Percentiles rank a stretch among this genome's conserved stretches.
Conservation (phyloP, 2,329 filamentous ascomycete species). For the Ophiostoma quercus region DNA sequence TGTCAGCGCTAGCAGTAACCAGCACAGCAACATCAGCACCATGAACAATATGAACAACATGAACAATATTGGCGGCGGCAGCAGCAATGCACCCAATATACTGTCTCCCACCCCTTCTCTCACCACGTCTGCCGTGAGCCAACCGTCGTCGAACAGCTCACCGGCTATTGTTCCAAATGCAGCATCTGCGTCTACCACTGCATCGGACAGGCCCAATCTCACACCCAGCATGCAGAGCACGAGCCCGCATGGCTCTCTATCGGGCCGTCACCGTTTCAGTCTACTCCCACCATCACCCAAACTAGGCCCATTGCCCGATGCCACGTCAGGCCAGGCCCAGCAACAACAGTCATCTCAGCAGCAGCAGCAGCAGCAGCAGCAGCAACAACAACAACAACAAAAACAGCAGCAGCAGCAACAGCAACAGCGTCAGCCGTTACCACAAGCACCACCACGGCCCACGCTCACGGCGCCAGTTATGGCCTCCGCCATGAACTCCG, state of each 20-base stretch:
- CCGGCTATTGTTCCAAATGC: neutral
- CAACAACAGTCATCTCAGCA: conserved; percentile 3
- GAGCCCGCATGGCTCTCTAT: neutral
- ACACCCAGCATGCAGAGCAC: neutral
- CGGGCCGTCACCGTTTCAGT: neutral
- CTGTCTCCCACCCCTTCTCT: neutral
- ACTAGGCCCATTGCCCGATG: neutral
- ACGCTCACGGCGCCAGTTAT: neutral
- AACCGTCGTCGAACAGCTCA: conserved; percentile 1
- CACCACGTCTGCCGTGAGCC: neutral
- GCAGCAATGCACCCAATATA: neutral
- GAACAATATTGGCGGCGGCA: neutral
- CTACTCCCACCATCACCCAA: neutral
- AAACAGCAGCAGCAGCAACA: neutral
- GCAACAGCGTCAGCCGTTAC: neutral
- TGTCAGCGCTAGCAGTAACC: conserved; percentile 4
- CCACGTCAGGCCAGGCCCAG: neutral
- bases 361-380: neutral
- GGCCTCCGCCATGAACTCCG: neutral
- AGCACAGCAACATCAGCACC: neutral
- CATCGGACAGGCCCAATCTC: neutral
- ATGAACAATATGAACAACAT: neutral
- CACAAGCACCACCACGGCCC: neutral
- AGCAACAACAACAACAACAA: neutral
- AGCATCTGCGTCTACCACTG: neutral